phyloP scores from a whole-genome alignment of 805 yeast genomes.

The Cyberlindnera maclurae region DNA sequence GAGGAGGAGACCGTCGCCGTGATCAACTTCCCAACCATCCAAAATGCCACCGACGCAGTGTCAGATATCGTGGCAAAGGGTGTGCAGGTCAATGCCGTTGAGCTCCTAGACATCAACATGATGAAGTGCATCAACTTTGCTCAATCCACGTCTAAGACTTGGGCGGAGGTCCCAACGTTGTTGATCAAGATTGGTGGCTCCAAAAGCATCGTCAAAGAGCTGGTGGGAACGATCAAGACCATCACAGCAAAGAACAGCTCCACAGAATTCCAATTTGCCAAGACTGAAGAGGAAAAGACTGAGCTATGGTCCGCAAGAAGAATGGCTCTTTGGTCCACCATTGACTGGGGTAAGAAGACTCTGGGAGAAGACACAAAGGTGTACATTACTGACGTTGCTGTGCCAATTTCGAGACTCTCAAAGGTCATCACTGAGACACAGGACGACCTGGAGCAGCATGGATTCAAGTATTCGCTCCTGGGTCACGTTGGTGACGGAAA shows the following conservation, averaged over 20 bases:
- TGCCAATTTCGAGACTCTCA: constrained; percentile 65
- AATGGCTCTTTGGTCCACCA: constrained; percentile 56
- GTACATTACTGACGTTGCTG: constrained; percentile 81
- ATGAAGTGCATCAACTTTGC: constrained; percentile 58
- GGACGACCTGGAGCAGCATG: constrained; percentile 46
- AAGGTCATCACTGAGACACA: constrained; percentile 56
- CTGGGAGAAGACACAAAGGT: constrained; percentile 41
- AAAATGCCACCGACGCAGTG: constrained; percentile 67
- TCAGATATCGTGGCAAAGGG: constrained; percentile 55
- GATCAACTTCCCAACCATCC: constrained; percentile 58
- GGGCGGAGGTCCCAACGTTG: constrained; percentile 55
- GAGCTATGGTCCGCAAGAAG: constrained; percentile 76
- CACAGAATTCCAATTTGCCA: constrained; percentile 54
- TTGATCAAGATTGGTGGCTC: constrained; percentile 59
- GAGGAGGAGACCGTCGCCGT: constrained; percentile 59
- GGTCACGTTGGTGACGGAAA: constrained; percentile 88
- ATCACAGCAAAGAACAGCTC: constrained; percentile 52
- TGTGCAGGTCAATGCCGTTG: constrained; percentile 66
- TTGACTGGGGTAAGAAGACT: constrained; percentile 53
- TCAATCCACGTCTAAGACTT: constrained; percentile 44
- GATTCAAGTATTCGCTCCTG: constrained; percentile 50
- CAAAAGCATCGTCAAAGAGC: constrained; percentile 39
- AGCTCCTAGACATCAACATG: constrained; percentile 63
- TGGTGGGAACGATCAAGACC: constrained; percentile 36
- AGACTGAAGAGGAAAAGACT: constrained; percentile 50